These are phyloP conservation scores for Luffa acutangula DNA, from an alignment of 306 rosid genomes.

Conservation along the genomic window DNA sequence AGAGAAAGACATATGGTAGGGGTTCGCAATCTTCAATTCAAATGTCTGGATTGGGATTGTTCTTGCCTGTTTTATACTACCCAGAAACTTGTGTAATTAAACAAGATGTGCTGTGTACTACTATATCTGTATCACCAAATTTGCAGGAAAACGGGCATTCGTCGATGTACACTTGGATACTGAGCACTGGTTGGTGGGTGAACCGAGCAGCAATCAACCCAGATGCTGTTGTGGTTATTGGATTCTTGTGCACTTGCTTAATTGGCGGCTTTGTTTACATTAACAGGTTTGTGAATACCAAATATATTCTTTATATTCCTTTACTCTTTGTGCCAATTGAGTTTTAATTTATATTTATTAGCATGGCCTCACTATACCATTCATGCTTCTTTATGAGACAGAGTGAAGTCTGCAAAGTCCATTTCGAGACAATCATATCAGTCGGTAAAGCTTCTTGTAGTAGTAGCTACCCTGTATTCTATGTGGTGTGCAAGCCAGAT, in stretches of 20 bases:
- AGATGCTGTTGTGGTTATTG: slow-evolving; percentile 59
- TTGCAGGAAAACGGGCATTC: slow-evolving; percentile 81
- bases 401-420: slow-evolving; percentile 42
- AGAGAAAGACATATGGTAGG: background rate
- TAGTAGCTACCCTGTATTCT: slow-evolving; percentile 51
- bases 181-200: slow-evolving; percentile 97
- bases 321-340: background rate
- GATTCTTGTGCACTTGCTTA: slow-evolving; percentile 44
- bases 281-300: slow-evolving; percentile 43
- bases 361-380: background rate
- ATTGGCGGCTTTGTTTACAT: slow-evolving; percentile 59
- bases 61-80: background rate
- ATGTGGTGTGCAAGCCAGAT: slow-evolving; percentile 73
- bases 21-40: background rate
- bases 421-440: slow-evolving; percentile 34
- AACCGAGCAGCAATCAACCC: slow-evolving; percentile 68
- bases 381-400: slow-evolving; percentile 22
- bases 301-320: background rate
- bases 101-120: background rate
- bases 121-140: slow-evolving; percentile 13
- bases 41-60: background rate
- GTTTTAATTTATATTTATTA: background rate
- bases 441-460: slow-evolving; percentile 40
- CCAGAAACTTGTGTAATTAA: background rate
- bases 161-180: slow-evolving; percentile 58